Evolutionary conservation across 2,329 filamentous ascomycete species (phyloP).

Genomic region (Cercospora zeae-maydis): DNA sequence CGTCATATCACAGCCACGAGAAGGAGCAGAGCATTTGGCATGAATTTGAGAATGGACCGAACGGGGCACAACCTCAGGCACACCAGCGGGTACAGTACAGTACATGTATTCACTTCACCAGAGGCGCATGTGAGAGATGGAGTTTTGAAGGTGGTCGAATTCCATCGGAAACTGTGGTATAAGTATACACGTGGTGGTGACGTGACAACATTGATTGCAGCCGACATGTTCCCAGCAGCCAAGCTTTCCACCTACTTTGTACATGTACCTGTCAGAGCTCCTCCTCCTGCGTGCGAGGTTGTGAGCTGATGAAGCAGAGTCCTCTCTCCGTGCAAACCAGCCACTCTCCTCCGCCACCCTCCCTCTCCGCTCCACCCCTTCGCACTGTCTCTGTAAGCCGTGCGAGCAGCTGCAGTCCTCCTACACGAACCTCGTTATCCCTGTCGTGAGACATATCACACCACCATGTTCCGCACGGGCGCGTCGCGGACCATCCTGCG

Average conservation of each 20-base stretch:
- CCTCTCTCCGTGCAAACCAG: background rate
- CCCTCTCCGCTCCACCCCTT: constrained; percentile 1
- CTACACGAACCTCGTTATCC: background rate
- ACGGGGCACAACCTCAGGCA: background rate
- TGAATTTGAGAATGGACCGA: too few species aligned
- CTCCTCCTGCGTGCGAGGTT: background rate
- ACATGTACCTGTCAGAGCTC: background rate
- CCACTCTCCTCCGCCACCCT: background rate
- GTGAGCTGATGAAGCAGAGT: background rate
- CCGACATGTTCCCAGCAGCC: background rate
- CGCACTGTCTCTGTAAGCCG: background rate
- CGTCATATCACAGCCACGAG: background rate
- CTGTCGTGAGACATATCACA: background rate
- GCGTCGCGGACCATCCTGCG: constrained; percentile 43
- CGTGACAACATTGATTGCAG: background rate
- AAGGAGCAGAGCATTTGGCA: background rate
- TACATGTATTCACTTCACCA: background rate
- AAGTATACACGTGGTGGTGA: background rate
- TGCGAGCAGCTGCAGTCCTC: background rate
- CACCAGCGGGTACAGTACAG: background rate
- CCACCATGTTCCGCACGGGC: constrained; percentile 45
- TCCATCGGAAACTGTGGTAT: background rate
- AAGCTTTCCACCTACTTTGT: background rate
- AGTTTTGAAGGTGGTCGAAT: background rate
- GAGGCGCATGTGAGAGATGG: background rate